Evolutionary conservation across 305 asterid species (phyloP).

Genomic region (Petunia hybrid): DNA sequence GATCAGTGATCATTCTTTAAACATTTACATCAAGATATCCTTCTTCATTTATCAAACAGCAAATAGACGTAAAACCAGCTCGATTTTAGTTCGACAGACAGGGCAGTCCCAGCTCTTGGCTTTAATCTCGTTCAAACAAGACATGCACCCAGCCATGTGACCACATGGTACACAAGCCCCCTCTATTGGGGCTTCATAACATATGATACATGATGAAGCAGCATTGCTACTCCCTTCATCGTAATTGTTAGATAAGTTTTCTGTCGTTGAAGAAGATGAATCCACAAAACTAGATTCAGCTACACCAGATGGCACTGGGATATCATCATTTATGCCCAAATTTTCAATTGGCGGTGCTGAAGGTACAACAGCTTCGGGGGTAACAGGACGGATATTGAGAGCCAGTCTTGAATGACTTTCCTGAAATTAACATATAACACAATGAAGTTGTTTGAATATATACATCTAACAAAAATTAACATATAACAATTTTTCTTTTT

Average conservation of each 20-base stretch:
- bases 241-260: neutral
- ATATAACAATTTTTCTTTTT: no score
- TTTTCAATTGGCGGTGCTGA: conserved; percentile 3
- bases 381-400: neutral
- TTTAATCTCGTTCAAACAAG: conserved; percentile 65
- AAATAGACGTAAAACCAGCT: conserved; percentile 65
- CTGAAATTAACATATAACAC: neutral
- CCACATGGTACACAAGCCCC: conserved; percentile 85
- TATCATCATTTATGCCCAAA: neutral
- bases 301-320: neutral
- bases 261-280: conserved; percentile 12
- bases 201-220: conserved; percentile 59
- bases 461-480: neutral
- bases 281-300: neutral
- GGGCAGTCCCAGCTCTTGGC: conserved; percentile 81
- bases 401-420: neutral
- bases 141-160: conserved; percentile 85
- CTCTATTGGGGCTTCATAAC: conserved; percentile 70
- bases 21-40: neutral
- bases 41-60: conserved; percentile 45
- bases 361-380: neutral
- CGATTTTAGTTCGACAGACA: conserved; percentile 67
- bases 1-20: neutral
- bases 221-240: conserved; percentile 3
- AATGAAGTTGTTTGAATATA: neutral